Base-by-base conservation (phyloP, 2,329 filamentous ascomycete genomes). In the Diplocarpon rosae region DNA sequence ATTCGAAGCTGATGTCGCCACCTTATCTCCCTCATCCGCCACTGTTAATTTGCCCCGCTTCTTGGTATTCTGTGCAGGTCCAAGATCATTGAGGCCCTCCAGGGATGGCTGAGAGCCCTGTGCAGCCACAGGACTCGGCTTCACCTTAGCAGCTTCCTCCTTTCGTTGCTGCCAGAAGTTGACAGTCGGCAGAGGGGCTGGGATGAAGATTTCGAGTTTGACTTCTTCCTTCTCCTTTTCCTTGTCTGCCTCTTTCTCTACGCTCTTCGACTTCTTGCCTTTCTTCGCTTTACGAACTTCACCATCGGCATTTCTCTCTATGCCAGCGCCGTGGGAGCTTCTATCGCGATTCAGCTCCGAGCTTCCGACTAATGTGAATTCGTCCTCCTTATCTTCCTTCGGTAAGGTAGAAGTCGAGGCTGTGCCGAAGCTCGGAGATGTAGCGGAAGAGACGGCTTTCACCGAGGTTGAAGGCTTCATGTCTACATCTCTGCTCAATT, bases 91-190 rank as follows among this genome's bases (percentile, higher is more conserved):
- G 5, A 59, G 45, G 8, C 43, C 14, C 14, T 54, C 50, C 9
- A 31, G 12, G n/a, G 40, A 34, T 8, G 37, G 28, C 17, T 48
- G 49, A 8, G 47, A 32, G 35, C n/a, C 47, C 16, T 56, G 51
- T 34, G 39, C 37, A 17, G 44, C 16, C 13, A 42, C 41, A 5
- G 50, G 41, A 33, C 38, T 49, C 5, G 55, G 62, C 56, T 71
- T 73, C 40, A 59, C 56, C 59, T 71, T 73, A 32, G 69, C 66
- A n/a, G 71, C 65, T 49, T 72, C 79, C 57, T 87, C 81, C 56
- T 75, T 81, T 45, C 89, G 77, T 65, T 89, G 78, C 51, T 80
- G 75, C 90, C 92, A 98, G 50, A 89, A 70, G 63, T 98, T 98
- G 46, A 95, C 83, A 1, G 78, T 64, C 0, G 92, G 92, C 35